These are phyloP conservation scores for Corinectria fuckeliana DNA, from an alignment of 2,329 filamentous ascomycete genomes.

Conservation along the genomic window DNA sequence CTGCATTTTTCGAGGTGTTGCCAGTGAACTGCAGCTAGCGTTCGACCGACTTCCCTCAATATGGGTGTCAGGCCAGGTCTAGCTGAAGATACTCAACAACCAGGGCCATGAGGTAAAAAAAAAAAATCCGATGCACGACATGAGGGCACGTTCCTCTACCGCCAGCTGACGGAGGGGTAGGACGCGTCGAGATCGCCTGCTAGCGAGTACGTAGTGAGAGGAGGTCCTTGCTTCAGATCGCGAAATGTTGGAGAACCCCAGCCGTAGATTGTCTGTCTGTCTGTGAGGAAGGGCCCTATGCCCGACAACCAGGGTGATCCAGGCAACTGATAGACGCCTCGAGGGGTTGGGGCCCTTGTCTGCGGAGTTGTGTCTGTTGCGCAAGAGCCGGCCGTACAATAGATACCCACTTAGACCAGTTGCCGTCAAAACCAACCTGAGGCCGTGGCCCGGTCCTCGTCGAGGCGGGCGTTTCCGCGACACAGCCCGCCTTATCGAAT, in stretches of 20 bases:
- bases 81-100: background rate
- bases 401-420: background rate
- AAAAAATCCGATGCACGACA: constrained; percentile 10
- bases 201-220: constrained; percentile 22
- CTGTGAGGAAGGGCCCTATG: constrained; percentile 9
- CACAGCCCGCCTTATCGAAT: constrained; percentile 1
- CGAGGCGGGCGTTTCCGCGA: constrained; percentile 21
- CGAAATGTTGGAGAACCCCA: constrained; percentile 16
- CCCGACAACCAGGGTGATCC: constrained; percentile 10
- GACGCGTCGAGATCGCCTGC: constrained; percentile 28
- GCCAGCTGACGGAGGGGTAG: constrained; percentile 10
- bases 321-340: constrained; percentile 7
- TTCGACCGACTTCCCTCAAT: background rate
- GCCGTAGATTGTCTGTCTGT: constrained; percentile 12
- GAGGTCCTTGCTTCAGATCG: constrained; percentile 30
- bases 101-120: background rate
- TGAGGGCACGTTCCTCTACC: constrained; percentile 5
- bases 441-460: constrained; percentile 9
- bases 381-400: background rate
- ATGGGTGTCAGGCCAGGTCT: background rate
- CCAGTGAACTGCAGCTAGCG: background rate
- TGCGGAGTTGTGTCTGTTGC: background rate
- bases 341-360: background rate
- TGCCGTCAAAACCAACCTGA: background rate
- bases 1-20: background rate